These are phyloP conservation scores for Asterophora lycoperdoides DNA, from an alignment of 768 basidiomycete species.

Conservation along the genomic window DNA sequence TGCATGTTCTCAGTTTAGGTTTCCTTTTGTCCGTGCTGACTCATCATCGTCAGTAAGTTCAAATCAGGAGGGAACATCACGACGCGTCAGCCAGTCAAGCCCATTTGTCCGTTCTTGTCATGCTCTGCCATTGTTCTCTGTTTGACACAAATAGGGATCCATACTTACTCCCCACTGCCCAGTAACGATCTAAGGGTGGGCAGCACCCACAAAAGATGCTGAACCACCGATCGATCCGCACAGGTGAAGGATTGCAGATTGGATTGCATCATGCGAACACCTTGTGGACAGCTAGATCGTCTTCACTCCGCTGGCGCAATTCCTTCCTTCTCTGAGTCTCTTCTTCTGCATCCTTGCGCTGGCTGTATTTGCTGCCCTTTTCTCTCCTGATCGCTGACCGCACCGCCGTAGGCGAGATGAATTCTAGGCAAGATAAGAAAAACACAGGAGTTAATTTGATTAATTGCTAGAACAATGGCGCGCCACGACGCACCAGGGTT, in stretches of 20 bases:
- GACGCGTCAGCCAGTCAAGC: slow-evolving; percentile 1
- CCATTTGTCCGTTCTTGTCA: not conserved
- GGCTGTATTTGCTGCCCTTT: slow-evolving; percentile 77
- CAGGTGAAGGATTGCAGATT: slow-evolving; percentile 2
- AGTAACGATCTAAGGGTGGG: slow-evolving; percentile 1
- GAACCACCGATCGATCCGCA: not conserved
- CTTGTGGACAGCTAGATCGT: slow-evolving; percentile 78
- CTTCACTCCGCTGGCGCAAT: slow-evolving; percentile 60
- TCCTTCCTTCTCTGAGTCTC: slow-evolving; percentile 64
- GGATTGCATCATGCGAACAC: slow-evolving; percentile 78
- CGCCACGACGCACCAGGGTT: slow-evolving; percentile 69
- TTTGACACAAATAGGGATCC: not conserved
- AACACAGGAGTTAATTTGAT: not conserved
- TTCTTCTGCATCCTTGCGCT: slow-evolving; percentile 73
- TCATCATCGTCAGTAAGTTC: slow-evolving; percentile 4
- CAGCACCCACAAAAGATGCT: not conserved
- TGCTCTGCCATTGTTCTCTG: slow-evolving; percentile 14
- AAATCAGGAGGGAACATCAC: not conserved
- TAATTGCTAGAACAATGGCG: not conserved
- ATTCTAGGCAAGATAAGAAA: slow-evolving; percentile 52
- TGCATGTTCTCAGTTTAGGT: slow-evolving; percentile 16
- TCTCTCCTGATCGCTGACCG: slow-evolving; percentile 65
- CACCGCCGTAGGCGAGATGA: slow-evolving; percentile 81
- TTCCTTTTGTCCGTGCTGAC: slow-evolving; percentile 23
- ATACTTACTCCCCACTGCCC: no score